phyloP scores from a whole-genome alignment of 2,329 filamentous ascomycete species.

The Arthrocladium fulminans region DNA sequence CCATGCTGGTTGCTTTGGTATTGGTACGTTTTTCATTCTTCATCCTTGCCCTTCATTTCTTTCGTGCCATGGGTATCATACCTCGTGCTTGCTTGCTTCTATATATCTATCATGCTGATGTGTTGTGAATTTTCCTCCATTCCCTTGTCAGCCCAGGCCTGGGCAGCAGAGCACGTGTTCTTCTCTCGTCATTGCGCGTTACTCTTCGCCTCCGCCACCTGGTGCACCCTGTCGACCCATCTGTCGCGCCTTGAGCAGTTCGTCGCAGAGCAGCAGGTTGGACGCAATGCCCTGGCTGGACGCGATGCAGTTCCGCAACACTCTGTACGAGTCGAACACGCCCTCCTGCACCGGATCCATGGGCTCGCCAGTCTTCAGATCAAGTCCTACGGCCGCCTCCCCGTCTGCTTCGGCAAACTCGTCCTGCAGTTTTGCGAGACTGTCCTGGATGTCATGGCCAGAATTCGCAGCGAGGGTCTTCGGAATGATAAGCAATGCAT shows the following conservation, averaged over 20 bases:
- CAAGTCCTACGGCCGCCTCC: constrained; percentile 76
- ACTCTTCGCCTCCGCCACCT: constrained; percentile 25
- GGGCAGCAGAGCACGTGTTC: no score
- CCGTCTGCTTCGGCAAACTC: constrained; percentile 73
- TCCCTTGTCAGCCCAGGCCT: no score
- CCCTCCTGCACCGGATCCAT: constrained; percentile 93
- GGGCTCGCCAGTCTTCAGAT: constrained; percentile 76
- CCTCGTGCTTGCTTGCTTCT: neutral
- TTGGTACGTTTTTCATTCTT: neutral
- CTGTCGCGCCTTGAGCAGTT: constrained; percentile 93
- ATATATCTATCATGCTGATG: neutral
- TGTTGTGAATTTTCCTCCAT: constrained; percentile 1
- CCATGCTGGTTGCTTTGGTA: neutral
- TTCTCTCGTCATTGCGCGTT: neutral
- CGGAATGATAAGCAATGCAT: constrained; percentile 88
- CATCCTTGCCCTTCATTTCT: neutral
- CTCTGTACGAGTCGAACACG: constrained; percentile 92
- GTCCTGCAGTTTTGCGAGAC: constrained; percentile 76
- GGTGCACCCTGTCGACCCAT: constrained; percentile 54
- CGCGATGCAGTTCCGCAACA: constrained; percentile 84
- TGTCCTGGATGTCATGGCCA: constrained; percentile 93
- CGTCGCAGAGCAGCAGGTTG: constrained; percentile 90
- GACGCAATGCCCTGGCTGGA: constrained; percentile 92
- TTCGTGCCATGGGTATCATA: constrained; percentile 6
- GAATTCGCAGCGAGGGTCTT: constrained; percentile 96